A percentile compares a stretch with the other conserved stretches of the same genome.
Conservation (phyloP, 306 rosid species). For the Cucumis hystrix region DNA sequence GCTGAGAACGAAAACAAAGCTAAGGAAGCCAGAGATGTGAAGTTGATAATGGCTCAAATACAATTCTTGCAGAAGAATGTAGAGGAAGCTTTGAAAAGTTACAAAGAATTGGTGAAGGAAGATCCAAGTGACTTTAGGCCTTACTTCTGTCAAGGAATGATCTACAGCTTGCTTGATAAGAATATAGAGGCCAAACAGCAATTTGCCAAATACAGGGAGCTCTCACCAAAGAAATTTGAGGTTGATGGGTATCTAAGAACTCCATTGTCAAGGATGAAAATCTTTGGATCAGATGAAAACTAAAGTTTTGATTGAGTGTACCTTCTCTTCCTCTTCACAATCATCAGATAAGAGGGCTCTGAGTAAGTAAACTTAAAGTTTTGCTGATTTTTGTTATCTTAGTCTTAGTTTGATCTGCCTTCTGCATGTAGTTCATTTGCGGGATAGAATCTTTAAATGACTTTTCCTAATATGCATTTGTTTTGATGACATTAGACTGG, state of each 20-base stretch:
- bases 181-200: constrained; percentile 70
- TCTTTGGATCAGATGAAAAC: constrained; percentile 60
- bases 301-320: constrained; percentile 16
- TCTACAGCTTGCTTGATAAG: constrained; percentile 76
- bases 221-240: constrained; percentile 78
- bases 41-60: constrained; percentile 72
- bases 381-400: background rate
- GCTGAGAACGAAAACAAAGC: constrained; percentile 47
- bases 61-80: constrained; percentile 76
- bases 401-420: background rate
- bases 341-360: constrained; percentile 10
- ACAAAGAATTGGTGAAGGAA: constrained; percentile 41
- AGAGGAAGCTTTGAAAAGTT: constrained; percentile 53
- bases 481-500: background rate
- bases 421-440: background rate
- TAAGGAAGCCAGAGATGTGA: constrained; percentile 69
- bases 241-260: constrained; percentile 73
- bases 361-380: background rate
- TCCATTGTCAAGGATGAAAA: constrained; percentile 70
- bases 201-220: constrained; percentile 54
- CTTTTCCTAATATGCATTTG: background rate
- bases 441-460: background rate
- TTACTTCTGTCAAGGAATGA: constrained; percentile 74
- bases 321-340: constrained; percentile 9
- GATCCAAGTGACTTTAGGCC: constrained; percentile 78